These are phyloP conservation scores for Daldinia sp. DNA, from an alignment of 2,329 filamentous ascomycete species.

Conservation along the genomic window DNA sequence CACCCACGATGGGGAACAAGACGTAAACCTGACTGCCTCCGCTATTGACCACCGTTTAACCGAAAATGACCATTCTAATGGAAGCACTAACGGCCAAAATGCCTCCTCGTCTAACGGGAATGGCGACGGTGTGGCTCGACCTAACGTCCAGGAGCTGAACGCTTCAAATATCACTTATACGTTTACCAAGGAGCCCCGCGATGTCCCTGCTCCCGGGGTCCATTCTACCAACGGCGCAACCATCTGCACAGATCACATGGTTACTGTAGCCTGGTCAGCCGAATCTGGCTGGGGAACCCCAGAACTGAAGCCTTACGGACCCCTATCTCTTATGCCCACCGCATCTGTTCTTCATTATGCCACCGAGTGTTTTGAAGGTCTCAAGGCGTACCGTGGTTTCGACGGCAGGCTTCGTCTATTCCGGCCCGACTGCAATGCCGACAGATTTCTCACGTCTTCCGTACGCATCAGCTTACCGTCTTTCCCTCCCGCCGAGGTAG, in stretches of 20 bases:
- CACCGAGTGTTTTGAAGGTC: slow-evolving; percentile 78
- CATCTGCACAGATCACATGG: slow-evolving; percentile 87
- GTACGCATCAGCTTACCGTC: slow-evolving; percentile 70
- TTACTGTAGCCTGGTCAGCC: slow-evolving; percentile 69
- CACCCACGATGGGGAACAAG: slow-evolving; percentile 52
- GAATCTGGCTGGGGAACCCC: slow-evolving; percentile 70
- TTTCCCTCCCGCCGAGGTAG: slow-evolving; percentile 68
- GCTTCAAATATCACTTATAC: slow-evolving; percentile 68
- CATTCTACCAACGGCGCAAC: slow-evolving; percentile 53
- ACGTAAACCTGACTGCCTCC: slow-evolving; percentile 60
- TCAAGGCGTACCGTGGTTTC: slow-evolving; percentile 75
- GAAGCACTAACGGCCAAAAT: slow-evolving; percentile 36
- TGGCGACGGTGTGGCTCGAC: slow-evolving; percentile 45
- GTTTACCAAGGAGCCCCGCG: slow-evolving; percentile 42
- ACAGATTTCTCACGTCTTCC: slow-evolving; percentile 59
- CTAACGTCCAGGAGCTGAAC: slow-evolving; percentile 67
- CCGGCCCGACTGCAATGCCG: slow-evolving; percentile 69
- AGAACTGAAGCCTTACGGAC: slow-evolving; percentile 70
- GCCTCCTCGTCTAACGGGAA: slow-evolving; percentile 41
- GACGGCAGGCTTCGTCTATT: slow-evolving; percentile 72
- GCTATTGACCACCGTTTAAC: slow-evolving; percentile 61
- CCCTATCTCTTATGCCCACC: slow-evolving; percentile 72
- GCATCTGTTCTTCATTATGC: slow-evolving; percentile 77
- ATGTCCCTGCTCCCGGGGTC: slow-evolving; percentile 43
- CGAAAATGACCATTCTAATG: slow-evolving; percentile 44